Percentiles rank a stretch among this genome's conserved stretches.
Conservation (phyloP, 345 rosid genomes). For the Brassica carinata region DNA sequence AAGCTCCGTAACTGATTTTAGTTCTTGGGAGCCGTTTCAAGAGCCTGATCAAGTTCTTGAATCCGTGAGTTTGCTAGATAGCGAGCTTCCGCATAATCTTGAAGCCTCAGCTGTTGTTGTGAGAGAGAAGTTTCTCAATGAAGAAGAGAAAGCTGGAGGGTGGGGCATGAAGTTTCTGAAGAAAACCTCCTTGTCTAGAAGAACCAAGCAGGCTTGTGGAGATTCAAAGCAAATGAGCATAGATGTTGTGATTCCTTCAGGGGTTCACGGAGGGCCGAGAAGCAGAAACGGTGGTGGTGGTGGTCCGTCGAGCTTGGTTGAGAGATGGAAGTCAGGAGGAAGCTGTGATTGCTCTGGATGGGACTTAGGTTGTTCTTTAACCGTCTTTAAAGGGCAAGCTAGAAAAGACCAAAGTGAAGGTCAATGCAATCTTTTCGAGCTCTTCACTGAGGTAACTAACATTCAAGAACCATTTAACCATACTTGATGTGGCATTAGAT, state of each 20-base stretch:
- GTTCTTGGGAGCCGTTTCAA: slow-evolving; percentile 53
- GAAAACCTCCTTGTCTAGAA: slow-evolving; percentile 45
- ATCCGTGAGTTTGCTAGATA: slow-evolving; percentile 46
- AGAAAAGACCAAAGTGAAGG: slow-evolving; percentile 46
- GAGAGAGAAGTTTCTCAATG: slow-evolving; percentile 53
- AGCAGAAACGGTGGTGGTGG: slow-evolving; percentile 58
- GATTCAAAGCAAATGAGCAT: slow-evolving; percentile 44
- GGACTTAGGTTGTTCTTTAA: slow-evolving; percentile 88
- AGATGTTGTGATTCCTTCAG: slow-evolving; percentile 77
- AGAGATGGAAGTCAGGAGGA: slow-evolving; percentile 92
- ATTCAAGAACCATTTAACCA: slow-evolving; percentile 33
- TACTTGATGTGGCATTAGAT: background rate
- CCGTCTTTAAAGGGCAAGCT: slow-evolving; percentile 51
- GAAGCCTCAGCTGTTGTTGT: slow-evolving; percentile 79
- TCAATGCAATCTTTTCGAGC: slow-evolving; percentile 65
- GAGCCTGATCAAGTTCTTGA: slow-evolving; percentile 44
- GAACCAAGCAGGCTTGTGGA: slow-evolving; percentile 35
- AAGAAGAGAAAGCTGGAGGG: slow-evolving; percentile 57
- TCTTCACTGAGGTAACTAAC: slow-evolving; percentile 64
- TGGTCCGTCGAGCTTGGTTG: slow-evolving; percentile 75
- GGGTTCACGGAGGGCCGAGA: slow-evolving; percentile 89
- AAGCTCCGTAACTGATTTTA: slow-evolving; percentile 49
- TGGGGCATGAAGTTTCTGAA: slow-evolving; percentile 94
- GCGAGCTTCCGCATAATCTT: slow-evolving; percentile 63
- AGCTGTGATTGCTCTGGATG: slow-evolving; percentile 96